Evolutionary conservation across 257 asterid species (phyloP).

Genomic region (Striga asiatica): DNA sequence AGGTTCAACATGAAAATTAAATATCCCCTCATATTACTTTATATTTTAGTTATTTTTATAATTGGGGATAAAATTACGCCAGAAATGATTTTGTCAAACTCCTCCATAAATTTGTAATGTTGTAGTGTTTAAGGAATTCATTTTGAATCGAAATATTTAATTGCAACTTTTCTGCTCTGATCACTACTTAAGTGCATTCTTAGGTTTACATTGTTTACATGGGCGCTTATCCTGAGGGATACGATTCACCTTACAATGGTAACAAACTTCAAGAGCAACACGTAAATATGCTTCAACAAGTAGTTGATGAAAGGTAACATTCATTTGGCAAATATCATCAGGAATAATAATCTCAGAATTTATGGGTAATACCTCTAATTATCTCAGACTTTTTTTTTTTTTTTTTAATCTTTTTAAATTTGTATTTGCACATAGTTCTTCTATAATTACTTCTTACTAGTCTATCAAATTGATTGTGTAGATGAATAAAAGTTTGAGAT

Average conservation of each 20-base stretch:
- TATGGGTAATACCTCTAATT: not conserved
- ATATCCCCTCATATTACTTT: too few species aligned
- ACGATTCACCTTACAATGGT: not conserved
- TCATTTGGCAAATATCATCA: not conserved
- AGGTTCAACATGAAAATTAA: too few species aligned
- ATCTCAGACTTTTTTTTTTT: not conserved
- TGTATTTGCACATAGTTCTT: not conserved
- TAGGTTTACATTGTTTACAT: slow-evolving; percentile 23
- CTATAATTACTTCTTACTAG: too few species aligned
- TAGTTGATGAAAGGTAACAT: slow-evolving; percentile 12
- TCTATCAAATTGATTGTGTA: too few species aligned
- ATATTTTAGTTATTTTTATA: too few species aligned
- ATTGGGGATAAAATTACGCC: too few species aligned
- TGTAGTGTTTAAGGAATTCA: too few species aligned
- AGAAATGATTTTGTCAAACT: too few species aligned
- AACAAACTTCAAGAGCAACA: slow-evolving; percentile 19
- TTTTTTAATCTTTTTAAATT: not conserved
- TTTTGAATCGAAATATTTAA: not conserved
- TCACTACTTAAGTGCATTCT: not conserved
- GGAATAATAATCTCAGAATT: not conserved
- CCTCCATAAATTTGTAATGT: too few species aligned
- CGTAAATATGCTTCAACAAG: slow-evolving; percentile 18
- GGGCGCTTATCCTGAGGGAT: slow-evolving; percentile 14
- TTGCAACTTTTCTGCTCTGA: not conserved
- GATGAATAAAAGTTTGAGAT: too few species aligned